Evolutionary conservation across 768 basidiomycete genomes (phyloP).

Genomic region (Strobilomyces dryophilus): DNA sequence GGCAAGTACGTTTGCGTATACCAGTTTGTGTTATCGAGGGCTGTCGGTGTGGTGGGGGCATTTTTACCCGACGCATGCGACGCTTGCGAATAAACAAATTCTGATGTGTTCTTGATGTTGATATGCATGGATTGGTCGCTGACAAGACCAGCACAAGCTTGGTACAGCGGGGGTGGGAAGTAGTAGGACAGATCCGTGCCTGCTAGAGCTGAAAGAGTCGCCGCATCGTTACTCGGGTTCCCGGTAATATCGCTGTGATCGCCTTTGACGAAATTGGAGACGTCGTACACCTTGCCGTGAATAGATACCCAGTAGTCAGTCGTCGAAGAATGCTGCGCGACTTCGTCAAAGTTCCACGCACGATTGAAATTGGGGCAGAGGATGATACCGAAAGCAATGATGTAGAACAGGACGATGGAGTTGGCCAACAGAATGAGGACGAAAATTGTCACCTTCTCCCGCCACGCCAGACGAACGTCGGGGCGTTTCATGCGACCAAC

Average conservation of each 20-base stretch:
- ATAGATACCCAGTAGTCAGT: slow-evolving; percentile 63
- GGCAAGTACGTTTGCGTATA: slow-evolving; percentile 55
- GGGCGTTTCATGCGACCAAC: slow-evolving; percentile 66
- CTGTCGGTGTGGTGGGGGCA: slow-evolving; percentile 35
- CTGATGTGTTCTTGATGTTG: slow-evolving; percentile 44
- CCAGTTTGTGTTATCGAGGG: slow-evolving; percentile 43
- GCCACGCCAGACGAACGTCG: slow-evolving; percentile 64
- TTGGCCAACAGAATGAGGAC: slow-evolving; percentile 53
- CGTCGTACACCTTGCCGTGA: slow-evolving; percentile 58
- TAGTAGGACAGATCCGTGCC: slow-evolving; percentile 62
- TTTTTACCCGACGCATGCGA: slow-evolving; percentile 55
- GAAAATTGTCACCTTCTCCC: slow-evolving; percentile 66
- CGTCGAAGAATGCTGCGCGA: slow-evolving; percentile 45
- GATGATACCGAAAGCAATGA: slow-evolving; percentile 57
- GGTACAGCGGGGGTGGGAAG: slow-evolving; percentile 55
- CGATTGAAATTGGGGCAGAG: slow-evolving; percentile 61
- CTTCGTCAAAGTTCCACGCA: slow-evolving; percentile 50
- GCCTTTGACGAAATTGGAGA: slow-evolving; percentile 53
- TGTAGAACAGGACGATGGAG: slow-evolving; percentile 57
- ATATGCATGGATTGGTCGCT: slow-evolving; percentile 39
- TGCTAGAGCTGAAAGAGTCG: slow-evolving; percentile 48
- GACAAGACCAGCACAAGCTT: slow-evolving; percentile 60
- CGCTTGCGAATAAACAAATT: slow-evolving; percentile 38
- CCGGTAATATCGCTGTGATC: slow-evolving; percentile 61
- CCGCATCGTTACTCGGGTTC: slow-evolving; percentile 45